Conservation (phyloP, 257 asterid genomes). For the Ocimum tenuiflorum region DNA sequence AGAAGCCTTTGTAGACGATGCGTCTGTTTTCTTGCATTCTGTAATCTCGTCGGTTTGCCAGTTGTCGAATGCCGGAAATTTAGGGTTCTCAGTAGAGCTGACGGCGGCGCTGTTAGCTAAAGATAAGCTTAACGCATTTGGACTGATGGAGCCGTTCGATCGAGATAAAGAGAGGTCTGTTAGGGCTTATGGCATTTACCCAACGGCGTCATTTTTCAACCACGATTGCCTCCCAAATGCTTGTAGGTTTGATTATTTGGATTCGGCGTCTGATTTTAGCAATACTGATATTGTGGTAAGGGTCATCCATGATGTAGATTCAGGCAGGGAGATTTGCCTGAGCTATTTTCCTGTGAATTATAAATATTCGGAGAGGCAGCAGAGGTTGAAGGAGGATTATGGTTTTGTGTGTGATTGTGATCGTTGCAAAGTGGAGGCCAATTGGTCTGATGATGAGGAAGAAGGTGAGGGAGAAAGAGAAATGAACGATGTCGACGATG, state of each 20-base stretch:
- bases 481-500: conserved; percentile 46
- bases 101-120: conserved; percentile 68
- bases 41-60: conserved; percentile 34
- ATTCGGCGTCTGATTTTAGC: conserved; percentile 23
- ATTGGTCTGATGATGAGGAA: conserved; percentile 77
- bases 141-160: conserved; percentile 69
- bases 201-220: conserved; percentile 71
- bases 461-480: conserved; percentile 36
- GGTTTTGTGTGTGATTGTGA: conserved; percentile 78
- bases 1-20: conserved; percentile 31
- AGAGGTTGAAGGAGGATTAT: conserved; percentile 74
- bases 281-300: conserved; percentile 62
- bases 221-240: conserved; percentile 98
- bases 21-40: conserved; percentile 39
- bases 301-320: conserved; percentile 67
- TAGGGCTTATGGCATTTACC: conserved; percentile 82
- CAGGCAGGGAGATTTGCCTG: conserved; percentile 70
- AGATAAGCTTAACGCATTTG: conserved; percentile 80
- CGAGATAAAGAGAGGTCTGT: conserved; percentile 55
- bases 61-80: conserved; percentile 14
- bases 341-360: conserved; percentile 88
- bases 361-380: conserved; percentile 70
- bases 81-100: conserved; percentile 47
- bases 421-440: conserved; percentile 89
- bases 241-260: conserved; percentile 85